Evolutionary conservation across 495 filamentous ascomycete species (phyloP).

Genomic region (Daldinia vernicosa): DNA sequence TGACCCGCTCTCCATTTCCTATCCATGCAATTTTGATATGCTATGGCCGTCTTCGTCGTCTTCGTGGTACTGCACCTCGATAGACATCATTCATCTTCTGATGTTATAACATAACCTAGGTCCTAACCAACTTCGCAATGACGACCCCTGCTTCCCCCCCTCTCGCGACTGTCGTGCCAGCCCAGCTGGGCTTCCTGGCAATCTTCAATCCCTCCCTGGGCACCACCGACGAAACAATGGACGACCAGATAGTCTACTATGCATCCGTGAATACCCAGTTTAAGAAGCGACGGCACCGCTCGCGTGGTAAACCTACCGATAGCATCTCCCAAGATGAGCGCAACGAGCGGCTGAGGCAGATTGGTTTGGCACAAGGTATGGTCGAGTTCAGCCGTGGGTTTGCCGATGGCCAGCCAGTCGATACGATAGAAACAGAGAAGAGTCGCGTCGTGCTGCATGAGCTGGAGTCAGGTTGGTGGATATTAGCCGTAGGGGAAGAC

Average conservation of each 20-base stretch:
- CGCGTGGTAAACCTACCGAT: slow-evolving; percentile 50
- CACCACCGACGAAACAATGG: slow-evolving; percentile 83
- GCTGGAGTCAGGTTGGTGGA: slow-evolving; percentile 88
- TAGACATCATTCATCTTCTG: slow-evolving; percentile 18
- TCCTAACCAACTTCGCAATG: slow-evolving; percentile 27
- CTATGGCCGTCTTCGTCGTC: slow-evolving; percentile 31
- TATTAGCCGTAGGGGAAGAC: slow-evolving; percentile 74
- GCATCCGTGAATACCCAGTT: slow-evolving; percentile 68
- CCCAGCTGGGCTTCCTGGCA: slow-evolving; percentile 85
- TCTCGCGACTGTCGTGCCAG: slow-evolving; percentile 65
- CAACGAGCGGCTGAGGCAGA: slow-evolving; percentile 87
- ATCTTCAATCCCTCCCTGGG: slow-evolving; percentile 96
- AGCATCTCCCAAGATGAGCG: slow-evolving; percentile 65
- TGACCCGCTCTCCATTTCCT: neutral
- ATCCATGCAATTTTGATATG: slow-evolving; percentile 12
- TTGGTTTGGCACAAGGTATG: slow-evolving; percentile 98
- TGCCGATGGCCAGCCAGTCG: slow-evolving; percentile 75
- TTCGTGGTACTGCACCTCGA: slow-evolving; percentile 33
- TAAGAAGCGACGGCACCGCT: slow-evolving; percentile 45
- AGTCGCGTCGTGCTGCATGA: slow-evolving; percentile 84
- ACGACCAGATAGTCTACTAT: slow-evolving; percentile 93
- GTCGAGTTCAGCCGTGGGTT: slow-evolving; percentile 92
- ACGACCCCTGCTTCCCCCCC: slow-evolving; percentile 24
- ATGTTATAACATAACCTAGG: slow-evolving; percentile 23
- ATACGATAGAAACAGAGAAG: slow-evolving; percentile 91